phyloP scores from a whole-genome alignment of 345 rosid genomes.

The Eutrema japonicum region DNA sequence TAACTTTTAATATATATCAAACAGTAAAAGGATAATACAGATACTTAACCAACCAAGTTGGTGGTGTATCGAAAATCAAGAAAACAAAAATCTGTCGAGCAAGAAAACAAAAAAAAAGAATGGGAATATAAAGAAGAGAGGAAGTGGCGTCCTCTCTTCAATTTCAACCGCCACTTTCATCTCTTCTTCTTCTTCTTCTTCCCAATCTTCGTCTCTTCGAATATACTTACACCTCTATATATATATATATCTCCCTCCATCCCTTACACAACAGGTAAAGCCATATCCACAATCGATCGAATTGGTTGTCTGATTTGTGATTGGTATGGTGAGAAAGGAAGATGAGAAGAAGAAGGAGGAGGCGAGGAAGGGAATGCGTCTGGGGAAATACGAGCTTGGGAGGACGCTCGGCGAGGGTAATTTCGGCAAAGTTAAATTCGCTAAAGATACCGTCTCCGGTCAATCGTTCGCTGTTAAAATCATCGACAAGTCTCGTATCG shows the following conservation, averaged over 20 bases:
- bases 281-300: constrained; percentile 1
- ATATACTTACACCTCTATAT: constrained; percentile 8
- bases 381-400: constrained; percentile 91
- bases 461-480: constrained; percentile 78
- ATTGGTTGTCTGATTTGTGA: constrained; percentile 20
- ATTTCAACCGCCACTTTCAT: constrained; percentile 30
- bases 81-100: constrained; percentile 26
- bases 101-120: constrained; percentile 6
- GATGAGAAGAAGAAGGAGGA: constrained; percentile 38
- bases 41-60: too few species aligned
- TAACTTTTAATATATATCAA: too few species aligned
- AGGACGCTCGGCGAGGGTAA: constrained; percentile 93
- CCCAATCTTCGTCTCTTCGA: constrained; percentile 36
- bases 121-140: constrained; percentile 35
- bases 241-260: constrained; percentile 16
- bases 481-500: constrained; percentile 75
- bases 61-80: too few species aligned
- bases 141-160: constrained; percentile 44
- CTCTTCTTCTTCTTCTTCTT: constrained; percentile 29
- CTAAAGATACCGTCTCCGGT: constrained; percentile 64
- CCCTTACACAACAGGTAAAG: constrained; percentile 17
- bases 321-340: constrained; percentile 45
- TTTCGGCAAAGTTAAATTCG: constrained; percentile 88
- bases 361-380: constrained; percentile 61
- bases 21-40: too few species aligned